Conservation (phyloP, 495 filamentous ascomycete species). For the Neurospora terricola region DNA sequence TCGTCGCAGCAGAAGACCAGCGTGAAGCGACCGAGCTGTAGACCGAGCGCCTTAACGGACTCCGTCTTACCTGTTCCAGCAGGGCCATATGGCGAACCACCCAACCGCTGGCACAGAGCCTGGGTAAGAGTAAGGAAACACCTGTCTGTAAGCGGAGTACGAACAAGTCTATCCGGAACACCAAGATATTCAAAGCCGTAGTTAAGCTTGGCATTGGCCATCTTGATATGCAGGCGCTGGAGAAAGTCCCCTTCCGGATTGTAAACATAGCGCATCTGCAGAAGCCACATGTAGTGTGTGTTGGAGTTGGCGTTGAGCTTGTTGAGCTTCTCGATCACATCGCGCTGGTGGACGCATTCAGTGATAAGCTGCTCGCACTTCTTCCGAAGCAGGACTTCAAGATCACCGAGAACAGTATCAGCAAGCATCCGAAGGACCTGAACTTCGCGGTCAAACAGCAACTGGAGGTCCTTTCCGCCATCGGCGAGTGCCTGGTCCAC, state of each 20-base stretch:
- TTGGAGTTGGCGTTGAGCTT: slow-evolving; percentile 63
- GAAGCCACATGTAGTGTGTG: slow-evolving; percentile 81
- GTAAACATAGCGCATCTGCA: slow-evolving; percentile 98
- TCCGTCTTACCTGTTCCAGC: slow-evolving; percentile 99
- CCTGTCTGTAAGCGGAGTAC: slow-evolving; percentile 91
- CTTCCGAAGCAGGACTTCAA: slow-evolving; percentile 78
- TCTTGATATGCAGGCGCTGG: slow-evolving; percentile 78
- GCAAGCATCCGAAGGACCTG: slow-evolving; percentile 75
- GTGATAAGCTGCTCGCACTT: slow-evolving; percentile 99
- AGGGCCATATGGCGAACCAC: slow-evolving; percentile 94
- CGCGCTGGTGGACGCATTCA: slow-evolving; percentile 94
- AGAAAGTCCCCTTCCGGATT: slow-evolving; percentile 67
- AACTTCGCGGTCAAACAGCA: slow-evolving; percentile 65
- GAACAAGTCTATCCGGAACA: slow-evolving; percentile 87
- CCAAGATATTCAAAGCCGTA: slow-evolving; percentile 98
- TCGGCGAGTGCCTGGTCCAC: slow-evolving; percentile 65
- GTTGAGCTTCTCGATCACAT: slow-evolving; percentile 76
- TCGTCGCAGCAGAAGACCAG: slow-evolving; percentile 98
- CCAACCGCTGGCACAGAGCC: slow-evolving; percentile 86
- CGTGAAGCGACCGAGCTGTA: slow-evolving; percentile 94
- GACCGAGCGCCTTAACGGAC: slow-evolving; percentile 93
- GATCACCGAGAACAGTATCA: slow-evolving; percentile 77
- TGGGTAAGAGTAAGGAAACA: slow-evolving; percentile 97
- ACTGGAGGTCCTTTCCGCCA: slow-evolving; percentile 55
- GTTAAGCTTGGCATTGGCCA: slow-evolving; percentile 90